Conservation (phyloP, 495 filamentous ascomycete species). For the Neurospora sublineolata region DNA sequence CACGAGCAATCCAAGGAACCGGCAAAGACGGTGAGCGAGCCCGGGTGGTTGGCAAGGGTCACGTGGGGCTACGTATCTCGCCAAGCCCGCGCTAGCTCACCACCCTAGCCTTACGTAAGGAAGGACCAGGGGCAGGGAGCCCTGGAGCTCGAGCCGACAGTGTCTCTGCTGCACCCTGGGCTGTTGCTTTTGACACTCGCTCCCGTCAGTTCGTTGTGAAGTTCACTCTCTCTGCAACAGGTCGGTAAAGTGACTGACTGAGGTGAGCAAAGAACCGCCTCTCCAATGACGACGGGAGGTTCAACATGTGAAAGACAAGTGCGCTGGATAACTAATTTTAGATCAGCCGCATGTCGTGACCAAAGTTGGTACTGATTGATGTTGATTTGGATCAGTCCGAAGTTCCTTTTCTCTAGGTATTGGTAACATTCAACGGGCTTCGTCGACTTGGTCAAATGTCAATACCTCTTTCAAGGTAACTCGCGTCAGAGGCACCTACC, state of each 20-base stretch:
- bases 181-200: neutral
- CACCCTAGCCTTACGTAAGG: neutral
- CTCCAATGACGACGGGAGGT: neutral
- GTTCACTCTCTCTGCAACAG: neutral
- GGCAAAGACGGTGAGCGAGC: neutral
- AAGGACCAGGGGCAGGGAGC: neutral
- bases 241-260: neutral
- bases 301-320: neutral
- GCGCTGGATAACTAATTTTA: neutral
- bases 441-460: neutral
- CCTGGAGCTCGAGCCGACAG: neutral
- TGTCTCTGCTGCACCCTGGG: neutral
- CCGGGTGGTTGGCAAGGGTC: neutral
- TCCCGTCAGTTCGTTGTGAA: too few relatives aligned
- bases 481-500: neutral
- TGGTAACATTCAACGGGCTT: neutral
- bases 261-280: neutral
- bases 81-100: neutral
- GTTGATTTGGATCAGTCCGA: neutral
- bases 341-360: neutral
- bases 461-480: neutral
- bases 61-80: slow-evolving; percentile 1
- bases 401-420: neutral
- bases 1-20: neutral
- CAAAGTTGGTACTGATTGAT: neutral